Conservation (phyloP, 805 yeast genomes). For the Candida corydali region DNA sequence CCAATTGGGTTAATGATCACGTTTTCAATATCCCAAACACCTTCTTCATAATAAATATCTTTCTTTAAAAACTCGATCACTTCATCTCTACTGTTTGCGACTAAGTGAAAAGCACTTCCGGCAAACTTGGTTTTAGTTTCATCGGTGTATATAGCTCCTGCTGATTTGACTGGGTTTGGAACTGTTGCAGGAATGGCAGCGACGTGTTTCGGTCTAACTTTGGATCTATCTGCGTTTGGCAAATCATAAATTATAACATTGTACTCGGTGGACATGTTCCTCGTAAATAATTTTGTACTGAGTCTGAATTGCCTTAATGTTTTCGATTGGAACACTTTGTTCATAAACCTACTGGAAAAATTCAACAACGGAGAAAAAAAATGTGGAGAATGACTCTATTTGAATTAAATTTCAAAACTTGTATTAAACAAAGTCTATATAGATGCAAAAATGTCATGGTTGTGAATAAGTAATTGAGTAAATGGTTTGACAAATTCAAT, state of each 20-base stretch:
- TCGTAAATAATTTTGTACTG: too few relatives aligned
- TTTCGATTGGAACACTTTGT: not conserved
- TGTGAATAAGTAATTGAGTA: too few relatives aligned
- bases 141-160: slow-evolving; percentile 42
- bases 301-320: too few relatives aligned
- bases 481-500: not conserved
- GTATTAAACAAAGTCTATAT: too few relatives aligned
- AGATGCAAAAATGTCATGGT: too few relatives aligned
- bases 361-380: not conserved
- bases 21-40: slow-evolving; percentile 72
- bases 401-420: too few relatives aligned
- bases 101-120: slow-evolving; percentile 62
- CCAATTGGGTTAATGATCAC: slow-evolving; percentile 54
- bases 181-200: slow-evolving; percentile 25
- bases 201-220: slow-evolving; percentile 49
- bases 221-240: slow-evolving; percentile 56
- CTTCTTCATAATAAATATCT: slow-evolving; percentile 60
- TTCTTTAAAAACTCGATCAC: slow-evolving; percentile 57
- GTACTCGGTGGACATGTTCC: slow-evolving; percentile 46
- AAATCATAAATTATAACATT: slow-evolving; percentile 67
- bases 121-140: slow-evolving; percentile 49
- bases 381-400: too few relatives aligned
- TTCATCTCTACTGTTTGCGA: slow-evolving; percentile 63
- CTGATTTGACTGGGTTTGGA: slow-evolving; percentile 32
- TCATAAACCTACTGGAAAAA: not conserved